Evolutionary conservation across 306 rosid species (phyloP).

Genomic region (Quercus mongolica): DNA sequence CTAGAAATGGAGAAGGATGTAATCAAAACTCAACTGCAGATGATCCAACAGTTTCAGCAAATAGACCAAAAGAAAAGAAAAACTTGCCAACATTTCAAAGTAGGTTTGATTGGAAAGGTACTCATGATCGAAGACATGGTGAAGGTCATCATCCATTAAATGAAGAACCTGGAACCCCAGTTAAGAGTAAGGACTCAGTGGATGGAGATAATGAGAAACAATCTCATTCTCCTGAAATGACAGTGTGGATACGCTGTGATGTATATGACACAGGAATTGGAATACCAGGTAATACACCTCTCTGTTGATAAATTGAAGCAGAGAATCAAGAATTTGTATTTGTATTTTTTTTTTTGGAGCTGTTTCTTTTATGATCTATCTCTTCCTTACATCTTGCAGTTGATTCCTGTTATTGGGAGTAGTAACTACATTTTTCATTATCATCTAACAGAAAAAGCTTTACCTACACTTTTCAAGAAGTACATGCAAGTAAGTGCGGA

Average conservation of each 20-base stretch:
- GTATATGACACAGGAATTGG: slow-evolving; percentile 97
- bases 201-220: slow-evolving; percentile 50
- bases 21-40: slow-evolving; percentile 32
- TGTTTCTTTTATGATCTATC: not conserved
- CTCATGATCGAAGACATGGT: slow-evolving; percentile 25
- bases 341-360: not conserved
- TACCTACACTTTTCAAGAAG: slow-evolving; percentile 76
- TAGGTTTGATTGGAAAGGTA: slow-evolving; percentile 28
- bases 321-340: not conserved
- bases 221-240: slow-evolving; percentile 49
- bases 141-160: slow-evolving; percentile 31
- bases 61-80: slow-evolving; percentile 52
- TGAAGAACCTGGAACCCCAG: slow-evolving; percentile 49
- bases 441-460: slow-evolving; percentile 64
- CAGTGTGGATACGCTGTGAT: slow-evolving; percentile 90
- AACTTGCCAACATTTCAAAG: slow-evolving; percentile 30
- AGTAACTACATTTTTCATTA: slow-evolving; percentile 6
- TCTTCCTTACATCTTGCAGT: not conserved
- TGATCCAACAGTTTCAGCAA: slow-evolving; percentile 28
- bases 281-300: slow-evolving; percentile 64
- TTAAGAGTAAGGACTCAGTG: slow-evolving; percentile 43
- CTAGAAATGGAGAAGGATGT: slow-evolving; percentile 42
- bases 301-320: not conserved
- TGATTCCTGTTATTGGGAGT: not conserved
- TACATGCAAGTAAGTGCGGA: slow-evolving; percentile 99